Evolutionary conservation across 1,284 basidiomycete genomes (phyloP), one percentile per base, ranked within the genome.

Genomic region (Rhodofomes roseus): DNA sequence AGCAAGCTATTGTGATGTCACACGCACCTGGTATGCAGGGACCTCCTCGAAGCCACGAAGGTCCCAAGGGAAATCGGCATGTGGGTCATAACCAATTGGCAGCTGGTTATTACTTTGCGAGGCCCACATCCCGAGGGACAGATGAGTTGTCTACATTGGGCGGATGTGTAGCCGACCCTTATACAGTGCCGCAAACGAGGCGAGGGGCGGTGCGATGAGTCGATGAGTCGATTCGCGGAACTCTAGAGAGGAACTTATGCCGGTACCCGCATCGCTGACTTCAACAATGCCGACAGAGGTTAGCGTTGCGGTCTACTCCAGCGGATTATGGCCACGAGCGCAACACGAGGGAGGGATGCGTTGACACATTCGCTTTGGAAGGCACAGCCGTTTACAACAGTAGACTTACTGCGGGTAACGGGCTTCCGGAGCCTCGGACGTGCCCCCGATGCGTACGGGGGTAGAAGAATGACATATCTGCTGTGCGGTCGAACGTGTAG

Each of bases 371-470:
- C 50, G 31, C 22, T 52, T 22, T 52, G n/a, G 50, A 52, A 48
- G 23, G 29, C 50, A 52, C 50, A 52, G 50, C 50, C 50, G 31
- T 36, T 12, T 34, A 11, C 31, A 20, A n/a, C 22, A 34, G 50
- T 22, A 37, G 50, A 37, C 31, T 34, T 11, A 11, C 31, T 34
- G 31, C 31, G 31, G 31, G 31, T 34, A 34, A 34, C 11, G 31
- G 50, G 50, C 12, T 23, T 52, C 50, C 50, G 50, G 50, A 52
- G 50, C 50, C 50, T 52, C 50, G 50, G 50, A 34, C 29, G 20
- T 31, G 18, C 31, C 11, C 50, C 31, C 29, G 34, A 37, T 52
- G 50, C 29, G 50, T 52, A n/a, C 20, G 29, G 34, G 29, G 5
- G 50, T 20, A 18, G 18, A 4, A 7, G 31, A 25, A 34, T 52